A percentile compares a stretch with the other conserved stretches of the same genome.
These are phyloP conservation scores for Aspergillus luchuensis DNA, from an alignment of 2,329 filamentous ascomycete species.

Conservation along the genomic window DNA sequence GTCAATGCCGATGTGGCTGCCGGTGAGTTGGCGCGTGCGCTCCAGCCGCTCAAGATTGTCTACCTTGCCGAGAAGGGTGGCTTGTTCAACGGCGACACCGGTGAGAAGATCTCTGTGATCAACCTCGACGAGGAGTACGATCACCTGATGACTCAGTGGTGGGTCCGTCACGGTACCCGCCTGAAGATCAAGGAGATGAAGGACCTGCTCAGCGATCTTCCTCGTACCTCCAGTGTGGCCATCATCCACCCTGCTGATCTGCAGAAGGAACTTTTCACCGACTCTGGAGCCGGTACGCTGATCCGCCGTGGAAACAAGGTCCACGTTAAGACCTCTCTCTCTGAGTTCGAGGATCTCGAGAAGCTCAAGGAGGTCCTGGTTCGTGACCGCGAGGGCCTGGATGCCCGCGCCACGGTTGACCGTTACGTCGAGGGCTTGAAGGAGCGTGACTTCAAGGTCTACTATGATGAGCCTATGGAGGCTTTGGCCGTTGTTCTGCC, in stretches of 20 bases:
- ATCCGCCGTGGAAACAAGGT: conserved; percentile 92
- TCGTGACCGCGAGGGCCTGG: conserved; percentile 76
- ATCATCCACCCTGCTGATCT: conserved; percentile 96
- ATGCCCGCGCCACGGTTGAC: conserved; percentile 81
- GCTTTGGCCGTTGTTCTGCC: conserved; percentile 87
- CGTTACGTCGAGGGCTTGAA: conserved; percentile 80
- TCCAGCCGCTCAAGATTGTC: conserved; percentile 95
- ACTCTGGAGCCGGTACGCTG: conserved; percentile 89
- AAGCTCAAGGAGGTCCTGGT: conserved; percentile 81
- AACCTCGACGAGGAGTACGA: conserved; percentile 97
- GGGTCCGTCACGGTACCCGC: conserved; percentile 92
- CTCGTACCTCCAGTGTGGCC: conserved; percentile 88
- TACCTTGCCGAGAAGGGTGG: conserved; percentile 99
- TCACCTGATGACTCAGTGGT: conserved; percentile 86
- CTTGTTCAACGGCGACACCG: conserved; percentile 88
- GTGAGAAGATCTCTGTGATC: conserved; percentile 93
- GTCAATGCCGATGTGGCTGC: conserved; percentile 98
- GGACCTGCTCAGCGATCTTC: conserved; percentile 83
- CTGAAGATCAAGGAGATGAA: conserved; percentile 98
- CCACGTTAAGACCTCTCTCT: conserved; percentile 68
- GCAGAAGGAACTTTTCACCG: conserved; percentile 95
- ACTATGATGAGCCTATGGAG: conserved; percentile 92
- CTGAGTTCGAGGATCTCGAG: conserved; percentile 73
- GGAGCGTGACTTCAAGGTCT: conserved; percentile 81
- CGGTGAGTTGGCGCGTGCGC: conserved; percentile 81